phyloP scores from a whole-genome alignment of 441 rosid genomes.

The Omphalea diandra region DNA sequence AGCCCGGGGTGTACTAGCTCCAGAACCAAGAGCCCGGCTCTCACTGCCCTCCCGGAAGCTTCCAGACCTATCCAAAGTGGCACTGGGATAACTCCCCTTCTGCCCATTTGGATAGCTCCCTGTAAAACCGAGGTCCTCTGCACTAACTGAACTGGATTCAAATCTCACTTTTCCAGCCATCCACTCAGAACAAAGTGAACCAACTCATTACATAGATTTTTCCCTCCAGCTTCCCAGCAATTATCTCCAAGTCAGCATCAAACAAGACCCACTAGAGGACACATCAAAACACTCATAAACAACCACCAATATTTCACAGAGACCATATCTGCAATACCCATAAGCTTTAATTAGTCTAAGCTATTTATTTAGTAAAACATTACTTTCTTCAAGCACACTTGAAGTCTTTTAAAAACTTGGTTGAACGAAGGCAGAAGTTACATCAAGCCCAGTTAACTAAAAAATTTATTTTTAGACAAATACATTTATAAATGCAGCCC shows the following conservation, averaged over 20 bases:
- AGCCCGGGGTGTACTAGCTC: conserved; percentile 36
- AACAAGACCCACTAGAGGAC: conserved; percentile 2
- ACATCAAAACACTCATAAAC: conserved; percentile 16
- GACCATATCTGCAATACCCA: conserved; percentile 19
- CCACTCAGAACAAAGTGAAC: conserved; percentile 16
- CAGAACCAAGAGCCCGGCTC: conserved; percentile 37
- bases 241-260: conserved; percentile 3
- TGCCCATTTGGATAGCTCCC: conserved; percentile 50
- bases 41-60: conserved; percentile 51
- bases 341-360: conserved; percentile 20
- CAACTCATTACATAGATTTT: conserved; percentile 21
- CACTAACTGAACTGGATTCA: conserved; percentile 41
- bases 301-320: conserved; percentile 6
- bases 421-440: background rate
- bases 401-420: background rate
- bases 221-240: conserved; percentile 8
- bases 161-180: conserved; percentile 52
- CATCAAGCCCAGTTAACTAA: background rate
- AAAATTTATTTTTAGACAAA: background rate
- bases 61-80: conserved; percentile 53
- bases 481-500: conserved; percentile 4
- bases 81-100: conserved; percentile 37
- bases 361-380: background rate
- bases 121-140: conserved; percentile 42
- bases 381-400: background rate